Conservation (phyloP, 2,329 filamentous ascomycete species). For the Neofusicoccum umdonicola region DNA sequence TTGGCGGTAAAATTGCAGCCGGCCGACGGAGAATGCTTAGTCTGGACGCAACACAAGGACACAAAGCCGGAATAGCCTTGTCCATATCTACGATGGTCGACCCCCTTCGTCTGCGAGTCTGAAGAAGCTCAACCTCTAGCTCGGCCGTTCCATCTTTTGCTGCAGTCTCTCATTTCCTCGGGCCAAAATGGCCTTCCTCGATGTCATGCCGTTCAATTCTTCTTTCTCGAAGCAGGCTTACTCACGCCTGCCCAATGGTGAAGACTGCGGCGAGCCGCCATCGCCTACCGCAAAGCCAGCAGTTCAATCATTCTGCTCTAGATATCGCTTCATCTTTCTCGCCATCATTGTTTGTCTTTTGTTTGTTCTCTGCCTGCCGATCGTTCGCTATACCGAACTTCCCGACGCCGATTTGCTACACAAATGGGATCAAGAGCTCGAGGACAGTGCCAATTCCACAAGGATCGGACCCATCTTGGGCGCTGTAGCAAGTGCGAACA, state of each 20-base stretch:
- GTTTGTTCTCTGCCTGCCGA: not conserved
- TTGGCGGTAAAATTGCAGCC: no score
- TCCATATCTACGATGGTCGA: not conserved
- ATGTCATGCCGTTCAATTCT: not conserved
- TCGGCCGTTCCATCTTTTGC: not conserved
- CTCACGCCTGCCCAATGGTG: not conserved
- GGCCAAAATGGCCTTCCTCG: constrained; percentile 7
- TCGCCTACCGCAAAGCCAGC: not conserved
- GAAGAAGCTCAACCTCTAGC: not conserved
- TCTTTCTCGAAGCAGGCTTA: not conserved
- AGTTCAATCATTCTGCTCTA: not conserved
- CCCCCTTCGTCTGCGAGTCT: not conserved
- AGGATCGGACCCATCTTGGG: not conserved
- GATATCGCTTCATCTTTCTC: not conserved
- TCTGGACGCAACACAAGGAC: not conserved
- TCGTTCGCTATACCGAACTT: not conserved
- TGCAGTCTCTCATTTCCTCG: not conserved
- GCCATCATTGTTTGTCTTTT: not conserved
- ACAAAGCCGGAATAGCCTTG: not conserved
- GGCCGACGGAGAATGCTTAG: no score
- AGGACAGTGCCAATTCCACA: not conserved
- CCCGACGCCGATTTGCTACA: not conserved
- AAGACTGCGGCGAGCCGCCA: not conserved
- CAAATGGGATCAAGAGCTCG: not conserved
- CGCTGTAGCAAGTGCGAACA: not conserved